A percentile compares a stretch with the other conserved stretches of the same genome.
phyloP scores from a whole-genome alignment of 2,329 filamentous ascomycete genomes.

The Stachybotrys echinatus region DNA sequence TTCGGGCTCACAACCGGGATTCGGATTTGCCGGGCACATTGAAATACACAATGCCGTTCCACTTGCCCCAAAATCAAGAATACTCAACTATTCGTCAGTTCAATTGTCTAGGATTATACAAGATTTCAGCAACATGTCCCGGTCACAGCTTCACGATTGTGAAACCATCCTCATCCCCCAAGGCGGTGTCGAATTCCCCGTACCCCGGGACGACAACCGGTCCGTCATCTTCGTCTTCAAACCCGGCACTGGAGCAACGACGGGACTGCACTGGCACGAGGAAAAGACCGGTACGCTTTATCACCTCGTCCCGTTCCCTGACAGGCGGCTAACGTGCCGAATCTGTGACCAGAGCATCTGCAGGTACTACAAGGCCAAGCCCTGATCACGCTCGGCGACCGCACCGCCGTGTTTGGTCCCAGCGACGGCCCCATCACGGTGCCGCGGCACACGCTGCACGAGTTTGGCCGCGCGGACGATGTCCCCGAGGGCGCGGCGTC shows the following conservation, averaged over 20 bases:
- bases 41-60: not conserved
- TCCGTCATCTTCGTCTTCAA: not conserved
- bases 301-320: not conserved
- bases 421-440: constrained; percentile 13
- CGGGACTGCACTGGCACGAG: constrained; percentile 13
- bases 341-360: constrained; percentile 8
- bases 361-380: constrained; percentile 13
- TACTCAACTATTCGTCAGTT: not conserved
- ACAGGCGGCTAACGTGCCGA: not conserved
- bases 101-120: not conserved
- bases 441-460: constrained; percentile 11
- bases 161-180: not conserved
- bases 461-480: constrained; percentile 13
- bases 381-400: constrained; percentile 12
- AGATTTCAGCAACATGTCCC: not conserved
- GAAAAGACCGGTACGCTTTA: constrained; percentile 1
- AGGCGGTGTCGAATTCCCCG: not conserved
- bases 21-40: not conserved
- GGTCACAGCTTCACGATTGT: not conserved
- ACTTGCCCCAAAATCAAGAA: not conserved
- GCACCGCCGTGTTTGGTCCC: constrained; percentile 10
- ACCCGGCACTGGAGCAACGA: not conserved
- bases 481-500: constrained; percentile 7
- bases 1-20: not conserved
- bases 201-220: not conserved